Evolutionary conservation across 2,329 filamentous ascomycete species (phyloP), one percentile per base, ranked within the genome.

Genomic region (Fusarium sp.): DNA sequence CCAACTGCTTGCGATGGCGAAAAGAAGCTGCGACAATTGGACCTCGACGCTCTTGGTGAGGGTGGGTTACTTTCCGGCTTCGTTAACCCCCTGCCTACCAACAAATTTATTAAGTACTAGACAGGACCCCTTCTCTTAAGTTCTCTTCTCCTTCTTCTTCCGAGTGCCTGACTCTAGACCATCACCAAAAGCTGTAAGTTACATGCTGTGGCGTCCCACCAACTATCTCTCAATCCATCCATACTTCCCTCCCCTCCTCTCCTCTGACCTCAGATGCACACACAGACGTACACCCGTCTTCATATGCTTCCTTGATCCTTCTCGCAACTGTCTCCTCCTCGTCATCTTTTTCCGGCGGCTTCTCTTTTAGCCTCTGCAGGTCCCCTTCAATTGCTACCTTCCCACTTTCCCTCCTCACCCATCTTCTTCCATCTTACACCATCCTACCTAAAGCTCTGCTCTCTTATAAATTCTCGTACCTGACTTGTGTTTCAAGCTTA

Each of bases 181-280:
- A 53, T 52, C 49, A 43, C 24, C 24, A 43, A 58, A 50, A 52
- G 8, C 29, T 29, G 15, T 46, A 56, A 27, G 51, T 57, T 44
- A 40, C 34, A 43, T 53, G 22, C 50, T 74, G 73, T 74, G 73
- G 73, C 73, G 73, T 75, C 63, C 68, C 72, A 70, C 66, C 72
- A 71, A 68, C 59, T 38, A 38, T 55, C 44, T 63, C 14, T 59
- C 24, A 22, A 65, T 34, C 34, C 34, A 38, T 29, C 18, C 50
- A 53, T 43, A 52, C 15, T 52, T 34, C 32, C 34, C 34, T 43
- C 50, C 34, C 34, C 55, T 66, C 60, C 62, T 29, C 52, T 42
- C 42, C 53, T 66, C 61, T 44, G 27, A 49, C 54, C 34, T 53
- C 61, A 66, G 43, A 50, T 58, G 55, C 42, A 69, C 54, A 38